Percentiles rank a stretch among this genome's conserved stretches.
Evolutionary conservation across 1,284 basidiomycete genomes (phyloP).

Genomic region (Leccinum solheimii): DNA sequence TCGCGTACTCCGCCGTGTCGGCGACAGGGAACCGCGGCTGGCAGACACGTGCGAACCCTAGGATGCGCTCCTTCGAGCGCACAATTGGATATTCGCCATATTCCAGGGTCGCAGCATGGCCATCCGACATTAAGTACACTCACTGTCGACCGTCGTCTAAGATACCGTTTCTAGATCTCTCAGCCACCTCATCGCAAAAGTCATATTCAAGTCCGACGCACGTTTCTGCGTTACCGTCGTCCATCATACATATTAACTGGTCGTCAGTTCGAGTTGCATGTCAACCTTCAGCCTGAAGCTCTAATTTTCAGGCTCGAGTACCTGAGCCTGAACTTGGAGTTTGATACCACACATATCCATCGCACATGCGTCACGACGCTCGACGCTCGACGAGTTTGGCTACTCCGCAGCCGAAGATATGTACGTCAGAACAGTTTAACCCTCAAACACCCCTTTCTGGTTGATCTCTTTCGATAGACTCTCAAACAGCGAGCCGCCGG

Average conservation of each 20-base stretch:
- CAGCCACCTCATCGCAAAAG: not conserved
- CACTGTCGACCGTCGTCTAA: not conserved
- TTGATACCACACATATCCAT: not conserved
- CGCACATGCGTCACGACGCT: not conserved
- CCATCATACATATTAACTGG: not conserved
- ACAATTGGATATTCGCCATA: not conserved
- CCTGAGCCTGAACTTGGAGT: not conserved
- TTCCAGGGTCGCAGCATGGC: not conserved
- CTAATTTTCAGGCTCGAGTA: not conserved
- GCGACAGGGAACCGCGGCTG: not conserved
- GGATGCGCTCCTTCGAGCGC: not conserved
- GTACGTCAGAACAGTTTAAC: not conserved
- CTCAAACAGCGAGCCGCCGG: not conserved
- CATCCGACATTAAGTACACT: not conserved
- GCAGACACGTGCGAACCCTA: conserved; percentile 1
- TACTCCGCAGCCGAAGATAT: not conserved
- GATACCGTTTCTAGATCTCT: not conserved
- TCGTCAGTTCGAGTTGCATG: not conserved
- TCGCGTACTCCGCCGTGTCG: not conserved
- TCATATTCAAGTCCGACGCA: not conserved
- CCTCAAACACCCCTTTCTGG: not conserved
- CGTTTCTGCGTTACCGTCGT: not conserved
- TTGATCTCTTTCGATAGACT: not conserved
- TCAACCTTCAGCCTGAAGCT: not conserved
- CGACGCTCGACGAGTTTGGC: not conserved